phyloP scores from a whole-genome alignment of 306 rosid genomes.

The Dicorynia guianensis region DNA sequence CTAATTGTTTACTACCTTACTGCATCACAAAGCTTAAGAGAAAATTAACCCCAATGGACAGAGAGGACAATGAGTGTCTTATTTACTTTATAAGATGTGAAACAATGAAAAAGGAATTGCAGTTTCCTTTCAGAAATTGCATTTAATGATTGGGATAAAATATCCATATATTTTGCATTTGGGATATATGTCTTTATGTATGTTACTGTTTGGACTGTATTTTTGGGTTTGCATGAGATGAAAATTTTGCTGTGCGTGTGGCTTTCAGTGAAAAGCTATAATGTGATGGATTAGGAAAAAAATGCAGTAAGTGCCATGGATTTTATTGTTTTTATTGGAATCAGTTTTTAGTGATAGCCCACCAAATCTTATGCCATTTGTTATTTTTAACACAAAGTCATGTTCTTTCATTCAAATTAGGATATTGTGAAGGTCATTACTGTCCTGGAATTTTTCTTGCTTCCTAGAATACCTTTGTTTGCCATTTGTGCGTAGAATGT shows the following conservation, averaged over 20 bases:
- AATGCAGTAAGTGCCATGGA: constrained; percentile 19
- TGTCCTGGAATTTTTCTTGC: constrained; percentile 21
- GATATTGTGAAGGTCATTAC: background rate
- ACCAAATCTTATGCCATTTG: background rate
- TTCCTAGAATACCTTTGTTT: background rate
- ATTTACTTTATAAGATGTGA: constrained; percentile 10
- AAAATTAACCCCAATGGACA: background rate
- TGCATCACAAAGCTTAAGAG: constrained; percentile 13
- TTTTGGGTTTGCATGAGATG: constrained; percentile 10
- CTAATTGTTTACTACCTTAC: constrained; percentile 26
- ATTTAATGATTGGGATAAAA: background rate
- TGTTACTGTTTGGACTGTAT: background rate
- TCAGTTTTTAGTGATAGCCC: background rate
- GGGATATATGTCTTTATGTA: background rate
- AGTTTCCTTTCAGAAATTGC: background rate
- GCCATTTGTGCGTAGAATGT: constrained; percentile 9
- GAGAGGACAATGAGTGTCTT: constrained; percentile 14
- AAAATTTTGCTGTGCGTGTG: constrained; percentile 11
- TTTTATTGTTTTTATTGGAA: constrained; percentile 20
- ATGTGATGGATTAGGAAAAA: background rate
- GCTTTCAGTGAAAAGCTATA: constrained; percentile 27
- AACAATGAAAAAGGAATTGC: background rate
- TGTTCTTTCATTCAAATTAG: constrained; percentile 14
- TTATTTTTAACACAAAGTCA: constrained; percentile 28
- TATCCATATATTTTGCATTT: background rate